Conservation (phyloP, 345 rosid species). For the Populus nigra region DNA sequence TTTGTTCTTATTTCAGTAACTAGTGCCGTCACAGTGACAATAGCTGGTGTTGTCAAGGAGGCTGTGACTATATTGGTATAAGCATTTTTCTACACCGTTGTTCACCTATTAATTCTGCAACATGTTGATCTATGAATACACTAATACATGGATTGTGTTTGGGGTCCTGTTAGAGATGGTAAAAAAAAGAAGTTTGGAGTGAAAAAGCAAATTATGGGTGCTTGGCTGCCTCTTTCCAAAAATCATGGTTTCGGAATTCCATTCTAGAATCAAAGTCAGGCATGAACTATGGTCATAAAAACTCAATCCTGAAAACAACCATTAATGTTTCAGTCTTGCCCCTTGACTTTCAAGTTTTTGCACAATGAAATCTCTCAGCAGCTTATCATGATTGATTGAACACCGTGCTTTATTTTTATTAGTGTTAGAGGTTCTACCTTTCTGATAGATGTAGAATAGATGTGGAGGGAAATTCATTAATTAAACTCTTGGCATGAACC, state of each 20-base stretch:
- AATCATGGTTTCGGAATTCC: no score
- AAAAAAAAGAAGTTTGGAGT: no score
- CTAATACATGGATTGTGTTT: no score
- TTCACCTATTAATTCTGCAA: neutral
- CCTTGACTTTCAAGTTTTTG: neutral
- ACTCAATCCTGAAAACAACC: no score
- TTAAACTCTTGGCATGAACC: neutral
- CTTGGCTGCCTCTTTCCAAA: no score
- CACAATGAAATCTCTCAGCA: neutral
- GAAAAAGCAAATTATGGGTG: no score
- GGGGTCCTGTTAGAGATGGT: no score
- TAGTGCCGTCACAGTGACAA: constrained; percentile 97
- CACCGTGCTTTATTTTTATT: no score
- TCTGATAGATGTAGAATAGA: neutral
- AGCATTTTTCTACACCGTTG: neutral
- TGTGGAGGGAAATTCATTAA: neutral
- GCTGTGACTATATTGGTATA: constrained; percentile 93
- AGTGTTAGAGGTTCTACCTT: neutral
- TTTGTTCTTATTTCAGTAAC: constrained; percentile 92
- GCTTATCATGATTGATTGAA: neutral
- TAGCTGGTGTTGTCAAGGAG: constrained; percentile 98
- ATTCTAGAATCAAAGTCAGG: no score
- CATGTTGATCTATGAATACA: constrained; percentile 1
- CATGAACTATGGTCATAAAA: no score
- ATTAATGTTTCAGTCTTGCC: neutral